Base-by-base conservation (phyloP, 2,329 filamentous ascomycete species). In the Hymenoscyphus scutula region DNA sequence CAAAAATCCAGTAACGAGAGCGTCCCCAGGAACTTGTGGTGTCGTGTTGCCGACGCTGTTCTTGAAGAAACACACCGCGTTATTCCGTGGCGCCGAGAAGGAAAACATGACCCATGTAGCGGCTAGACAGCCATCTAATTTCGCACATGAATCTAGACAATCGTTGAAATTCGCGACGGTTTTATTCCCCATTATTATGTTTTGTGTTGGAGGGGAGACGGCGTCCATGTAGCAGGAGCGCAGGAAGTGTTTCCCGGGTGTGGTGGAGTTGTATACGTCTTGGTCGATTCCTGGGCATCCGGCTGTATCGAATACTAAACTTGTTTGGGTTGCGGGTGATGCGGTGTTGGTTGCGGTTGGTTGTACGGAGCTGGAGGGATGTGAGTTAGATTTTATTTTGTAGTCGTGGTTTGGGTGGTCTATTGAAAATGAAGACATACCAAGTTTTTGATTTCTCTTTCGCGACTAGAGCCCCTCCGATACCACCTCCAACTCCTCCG, bases 61-160 rank as follows among this genome's bases (percentile, higher is more conserved):
- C 51, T 70, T 70, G 27, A 70, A 62, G 54, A 64, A 70, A 48
- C 68, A 70, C 8, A 62, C 57, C 13, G 62, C 67, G 38, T 70
- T 70, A 17, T 61, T 62, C 23, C 38, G 27, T 5, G 68, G 67
- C 5, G 37, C 53, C 1, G 48, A 53, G 1, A 63, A 55, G 3
- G 65, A 67, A 38, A 69, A 69, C n/a, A 68, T 65, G 25, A 68
- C 62, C 68, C 67, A 70, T 13, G 64, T 65, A 1, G 66, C 67
- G 15, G 65, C 68, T 11, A 67, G 58, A 51, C 67, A 70, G 6
- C 65, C 64, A 32, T 45, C 45, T 3, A 55, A 29, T 3, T 15
- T 57, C 25, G 67, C 67, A 59, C 68, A 70, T 3, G 60, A 29
- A 30, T 67, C 54, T 23, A 70, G 19, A 55, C 67, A 70, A 1